Conservation (phyloP, 257 asterid species). For the Voacanga thouarsii region DNA sequence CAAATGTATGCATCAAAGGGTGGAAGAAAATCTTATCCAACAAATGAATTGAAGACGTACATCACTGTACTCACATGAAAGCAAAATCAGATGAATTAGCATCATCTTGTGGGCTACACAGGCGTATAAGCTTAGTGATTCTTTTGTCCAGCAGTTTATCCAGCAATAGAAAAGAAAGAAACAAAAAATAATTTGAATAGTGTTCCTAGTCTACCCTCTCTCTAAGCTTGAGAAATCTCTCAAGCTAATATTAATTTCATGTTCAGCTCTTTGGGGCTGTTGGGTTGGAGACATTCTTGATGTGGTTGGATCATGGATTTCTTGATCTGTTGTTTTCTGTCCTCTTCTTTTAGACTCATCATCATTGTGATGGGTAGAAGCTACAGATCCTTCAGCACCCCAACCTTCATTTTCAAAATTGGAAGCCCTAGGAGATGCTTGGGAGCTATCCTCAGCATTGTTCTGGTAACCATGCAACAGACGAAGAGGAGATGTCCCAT, state of each 20-base stretch:
- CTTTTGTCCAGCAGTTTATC: too few relatives aligned
- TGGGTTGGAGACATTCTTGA: slow-evolving; percentile 3
- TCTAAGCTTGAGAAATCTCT: slow-evolving; percentile 1
- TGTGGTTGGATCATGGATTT: slow-evolving; percentile 5
- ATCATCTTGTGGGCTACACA: background rate
- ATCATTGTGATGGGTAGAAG: background rate
- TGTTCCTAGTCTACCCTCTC: background rate
- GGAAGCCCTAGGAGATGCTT: slow-evolving; percentile 19
- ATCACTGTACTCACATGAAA: too few relatives aligned
- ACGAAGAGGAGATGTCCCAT: slow-evolving; percentile 67
- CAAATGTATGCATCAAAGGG: too few relatives aligned
- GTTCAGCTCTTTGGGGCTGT: background rate
- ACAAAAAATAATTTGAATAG: background rate
- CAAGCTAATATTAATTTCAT: background rate
- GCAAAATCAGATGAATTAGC: background rate
- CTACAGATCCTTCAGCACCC: slow-evolving; percentile 6
- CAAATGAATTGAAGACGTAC: background rate
- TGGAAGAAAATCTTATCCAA: background rate
- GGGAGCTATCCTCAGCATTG: slow-evolving; percentile 16
- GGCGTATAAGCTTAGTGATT: background rate
- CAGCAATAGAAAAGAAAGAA: background rate
- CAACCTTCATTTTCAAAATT: slow-evolving; percentile 16
- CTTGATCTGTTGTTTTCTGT: slow-evolving; percentile 1
- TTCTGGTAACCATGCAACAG: slow-evolving; percentile 45
- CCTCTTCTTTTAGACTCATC: slow-evolving; percentile 1